Evolutionary conservation across 164 flowering plant genomes (phyloP).

Genomic region (Annona cherimola): DNA sequence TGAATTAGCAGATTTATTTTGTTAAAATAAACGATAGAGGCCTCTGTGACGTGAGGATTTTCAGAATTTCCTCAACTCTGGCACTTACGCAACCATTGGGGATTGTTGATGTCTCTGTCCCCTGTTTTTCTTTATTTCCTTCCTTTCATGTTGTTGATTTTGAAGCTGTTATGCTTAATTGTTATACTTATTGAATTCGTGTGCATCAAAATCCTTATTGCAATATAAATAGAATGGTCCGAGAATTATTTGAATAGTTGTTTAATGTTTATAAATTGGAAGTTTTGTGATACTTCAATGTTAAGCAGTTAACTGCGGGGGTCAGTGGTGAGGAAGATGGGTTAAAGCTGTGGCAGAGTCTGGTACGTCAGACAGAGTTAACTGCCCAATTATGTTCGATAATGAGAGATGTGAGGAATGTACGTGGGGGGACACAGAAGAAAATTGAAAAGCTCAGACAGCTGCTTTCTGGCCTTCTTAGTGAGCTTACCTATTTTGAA

Average conservation of each 20-base stretch:
- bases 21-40: neutral
- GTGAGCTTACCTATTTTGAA: slow-evolving; percentile 95
- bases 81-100: neutral
- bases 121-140: neutral
- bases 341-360: slow-evolving; percentile 82
- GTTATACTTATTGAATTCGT: neutral
- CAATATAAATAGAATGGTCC: neutral
- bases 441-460: slow-evolving; percentile 97
- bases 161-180: neutral
- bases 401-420: slow-evolving; percentile 89
- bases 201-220: neutral
- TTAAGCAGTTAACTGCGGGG: slow-evolving; percentile 58
- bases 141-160: neutral
- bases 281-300: neutral
- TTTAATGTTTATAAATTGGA: too few species aligned
- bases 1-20: neutral
- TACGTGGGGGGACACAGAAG: slow-evolving; percentile 93
- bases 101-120: too few species aligned
- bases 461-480: slow-evolving; percentile 93
- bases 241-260: neutral
- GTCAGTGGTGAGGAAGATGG: slow-evolving; percentile 82
- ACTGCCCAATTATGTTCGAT: slow-evolving; percentile 95
- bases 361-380: slow-evolving; percentile 95
- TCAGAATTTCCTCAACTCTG: too few species aligned
- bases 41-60: neutral